phyloP scores from a whole-genome alignment of 164 flowering plant genomes.

The Tinospora cordifolia region DNA sequence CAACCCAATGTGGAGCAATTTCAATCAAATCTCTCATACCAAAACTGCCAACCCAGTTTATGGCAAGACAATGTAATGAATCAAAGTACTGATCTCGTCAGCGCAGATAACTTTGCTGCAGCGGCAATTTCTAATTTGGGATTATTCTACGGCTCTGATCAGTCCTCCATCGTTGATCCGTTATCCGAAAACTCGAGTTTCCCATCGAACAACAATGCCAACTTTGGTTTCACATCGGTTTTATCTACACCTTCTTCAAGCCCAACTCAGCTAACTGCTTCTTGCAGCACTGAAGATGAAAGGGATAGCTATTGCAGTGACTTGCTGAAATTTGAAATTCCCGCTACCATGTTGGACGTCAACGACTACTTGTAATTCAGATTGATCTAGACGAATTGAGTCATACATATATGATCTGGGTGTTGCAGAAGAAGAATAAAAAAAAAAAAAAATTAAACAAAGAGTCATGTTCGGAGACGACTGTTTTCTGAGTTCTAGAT shows the following conservation, averaged over 20 bases:
- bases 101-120: conserved; percentile 16
- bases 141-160: conserved; percentile 23
- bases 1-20: conserved; percentile 31
- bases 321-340: conserved; percentile 45
- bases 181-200: conserved; percentile 23
- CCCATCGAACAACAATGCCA: conserved; percentile 24
- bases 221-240: conserved; percentile 31
- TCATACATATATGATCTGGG: no score
- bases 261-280: conserved; percentile 38
- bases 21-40: conserved; percentile 19
- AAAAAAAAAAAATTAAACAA: no score
- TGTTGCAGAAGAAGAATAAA: no score
- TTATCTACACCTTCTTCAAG: conserved; percentile 57
- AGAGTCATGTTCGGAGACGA: neutral
- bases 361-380: conserved; percentile 38
- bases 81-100: conserved; percentile 7
- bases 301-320: conserved; percentile 54
- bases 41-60: conserved; percentile 16
- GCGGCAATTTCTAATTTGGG: conserved; percentile 12
- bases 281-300: conserved; percentile 52
- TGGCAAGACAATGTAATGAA: conserved; percentile 31
- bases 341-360: conserved; percentile 43
- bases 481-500: neutral
- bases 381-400: no score
- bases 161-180: conserved; percentile 23